Evolutionary conservation across 768 basidiomycete species (phyloP).

Genomic region (Candolleomyces efflorescens): DNA sequence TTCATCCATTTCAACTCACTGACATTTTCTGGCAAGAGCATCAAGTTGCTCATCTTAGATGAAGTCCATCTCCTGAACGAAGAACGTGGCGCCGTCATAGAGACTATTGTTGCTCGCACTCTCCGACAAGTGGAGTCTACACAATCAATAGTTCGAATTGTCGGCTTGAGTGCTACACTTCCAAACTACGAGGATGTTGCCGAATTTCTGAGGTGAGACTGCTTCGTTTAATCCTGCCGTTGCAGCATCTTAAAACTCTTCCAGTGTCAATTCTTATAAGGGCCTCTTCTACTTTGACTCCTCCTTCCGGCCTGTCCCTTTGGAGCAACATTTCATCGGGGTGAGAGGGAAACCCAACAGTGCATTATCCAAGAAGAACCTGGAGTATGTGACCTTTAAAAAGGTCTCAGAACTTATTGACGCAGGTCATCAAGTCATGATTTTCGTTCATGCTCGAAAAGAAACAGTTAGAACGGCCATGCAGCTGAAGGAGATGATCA

Average conservation of each 20-base stretch:
- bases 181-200: constrained; percentile 97
- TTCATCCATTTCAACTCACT: neutral
- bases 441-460: constrained; percentile 97
- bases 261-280: constrained; percentile 76
- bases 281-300: constrained; percentile 98
- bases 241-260: neutral
- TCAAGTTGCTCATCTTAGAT: constrained; percentile 94
- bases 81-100: constrained; percentile 96
- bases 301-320: constrained; percentile 92
- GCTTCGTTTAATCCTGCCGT: neutral
- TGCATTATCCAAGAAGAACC: constrained; percentile 67
- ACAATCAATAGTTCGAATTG: constrained; percentile 93
- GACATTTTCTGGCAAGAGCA: constrained; percentile 45
- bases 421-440: constrained; percentile 98
- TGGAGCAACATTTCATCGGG: constrained; percentile 97
- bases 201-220: constrained; percentile 78
- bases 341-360: constrained; percentile 86
- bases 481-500: constrained; percentile 72
- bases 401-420: constrained; percentile 86
- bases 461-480: constrained; percentile 94
- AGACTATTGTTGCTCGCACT: constrained; percentile 96
- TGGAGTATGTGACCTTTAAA: constrained; percentile 85
- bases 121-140: constrained; percentile 94
- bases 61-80: constrained; percentile 97
- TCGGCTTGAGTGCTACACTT: constrained; percentile 93